phyloP scores from a whole-genome alignment of 352 stramenopile genomes.

The Phytophthora hibernalis region DNA sequence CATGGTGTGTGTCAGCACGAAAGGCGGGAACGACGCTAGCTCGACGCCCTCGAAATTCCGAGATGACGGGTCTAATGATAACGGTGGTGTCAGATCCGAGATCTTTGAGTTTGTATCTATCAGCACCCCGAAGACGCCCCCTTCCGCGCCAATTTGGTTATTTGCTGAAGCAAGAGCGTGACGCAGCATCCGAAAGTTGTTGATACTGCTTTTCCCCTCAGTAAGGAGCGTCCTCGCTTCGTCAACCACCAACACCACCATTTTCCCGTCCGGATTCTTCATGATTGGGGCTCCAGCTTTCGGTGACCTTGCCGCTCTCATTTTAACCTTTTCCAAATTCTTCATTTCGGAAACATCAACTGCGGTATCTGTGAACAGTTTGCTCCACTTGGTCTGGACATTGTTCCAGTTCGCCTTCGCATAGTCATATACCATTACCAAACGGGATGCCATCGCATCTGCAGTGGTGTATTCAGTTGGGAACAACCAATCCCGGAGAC shows the following conservation, averaged over 20 bases:
- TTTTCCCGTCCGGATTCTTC: neutral
- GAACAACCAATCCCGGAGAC: slow-evolving; percentile 21
- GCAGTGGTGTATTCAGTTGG: neutral
- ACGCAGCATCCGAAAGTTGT: neutral
- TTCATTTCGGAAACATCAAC: too few relatives aligned
- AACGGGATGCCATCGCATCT: neutral
- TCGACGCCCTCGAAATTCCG: neutral
- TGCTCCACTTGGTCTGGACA: slow-evolving; percentile 5
- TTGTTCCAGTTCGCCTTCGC: slow-evolving; percentile 1
- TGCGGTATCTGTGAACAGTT: neutral
- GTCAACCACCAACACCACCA: slow-evolving; percentile 22
- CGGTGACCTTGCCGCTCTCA: too few relatives aligned
- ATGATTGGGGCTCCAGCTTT: neutral
- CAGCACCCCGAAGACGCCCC: slow-evolving; percentile 18
- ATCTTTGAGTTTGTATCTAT: slow-evolving; percentile 23
- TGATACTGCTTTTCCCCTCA: neutral
- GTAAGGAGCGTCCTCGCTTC: slow-evolving; percentile 10
- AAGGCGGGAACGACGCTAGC: slow-evolving; percentile 10
- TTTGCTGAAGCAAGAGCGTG: slow-evolving; percentile 4
- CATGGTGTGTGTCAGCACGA: slow-evolving; percentile 25
- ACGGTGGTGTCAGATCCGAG: slow-evolving; percentile 1
- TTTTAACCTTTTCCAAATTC: too few relatives aligned
- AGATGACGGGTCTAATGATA: slow-evolving; percentile 4
- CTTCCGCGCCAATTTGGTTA: neutral
- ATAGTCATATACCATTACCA: slow-evolving; percentile 1